Conservation (phyloP, 495 filamentous ascomycete species). For the Aspergillus haitiensis region DNA sequence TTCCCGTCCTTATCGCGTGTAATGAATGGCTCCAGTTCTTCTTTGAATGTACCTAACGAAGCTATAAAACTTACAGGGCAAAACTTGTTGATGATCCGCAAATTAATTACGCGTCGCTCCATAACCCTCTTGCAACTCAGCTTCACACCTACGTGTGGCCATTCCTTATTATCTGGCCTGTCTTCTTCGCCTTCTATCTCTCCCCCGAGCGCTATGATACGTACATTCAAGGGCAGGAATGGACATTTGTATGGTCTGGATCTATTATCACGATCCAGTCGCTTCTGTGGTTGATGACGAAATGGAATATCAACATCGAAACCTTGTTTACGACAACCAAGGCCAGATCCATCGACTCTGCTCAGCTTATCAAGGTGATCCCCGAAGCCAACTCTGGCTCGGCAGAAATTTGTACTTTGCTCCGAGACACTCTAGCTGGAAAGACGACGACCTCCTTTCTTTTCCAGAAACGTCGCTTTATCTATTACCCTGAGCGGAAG, state of each 20-base stretch:
- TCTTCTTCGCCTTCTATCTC: slow-evolving; percentile 84
- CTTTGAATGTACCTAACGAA: slow-evolving; percentile 24
- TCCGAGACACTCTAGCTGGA: slow-evolving; percentile 68
- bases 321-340: slow-evolving; percentile 76
- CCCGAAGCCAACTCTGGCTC: slow-evolving; percentile 86
- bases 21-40: slow-evolving; percentile 7
- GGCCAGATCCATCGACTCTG: slow-evolving; percentile 69
- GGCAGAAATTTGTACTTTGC: slow-evolving; percentile 81
- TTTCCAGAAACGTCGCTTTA: slow-evolving; percentile 97
- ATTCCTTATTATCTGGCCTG: slow-evolving; percentile 85
- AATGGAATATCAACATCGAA: slow-evolving; percentile 91
- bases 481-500: slow-evolving; percentile 68
- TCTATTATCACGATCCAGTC: slow-evolving; percentile 84
- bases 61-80: slow-evolving; percentile 43
- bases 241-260: slow-evolving; percentile 93
- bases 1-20: slow-evolving; percentile 17
- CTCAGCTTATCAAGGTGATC: slow-evolving; percentile 90
- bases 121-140: slow-evolving; percentile 79
- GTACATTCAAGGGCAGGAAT: slow-evolving; percentile 85
- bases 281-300: slow-evolving; percentile 90
- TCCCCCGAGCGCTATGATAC: slow-evolving; percentile 79
- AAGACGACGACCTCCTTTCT: slow-evolving; percentile 82
- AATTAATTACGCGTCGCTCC: slow-evolving; percentile 82
- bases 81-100: slow-evolving; percentile 88
- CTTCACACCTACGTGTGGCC: slow-evolving; percentile 91